Evolutionary conservation across 345 rosid species (phyloP).

Genomic region (Aquilaria yunnanensis): DNA sequence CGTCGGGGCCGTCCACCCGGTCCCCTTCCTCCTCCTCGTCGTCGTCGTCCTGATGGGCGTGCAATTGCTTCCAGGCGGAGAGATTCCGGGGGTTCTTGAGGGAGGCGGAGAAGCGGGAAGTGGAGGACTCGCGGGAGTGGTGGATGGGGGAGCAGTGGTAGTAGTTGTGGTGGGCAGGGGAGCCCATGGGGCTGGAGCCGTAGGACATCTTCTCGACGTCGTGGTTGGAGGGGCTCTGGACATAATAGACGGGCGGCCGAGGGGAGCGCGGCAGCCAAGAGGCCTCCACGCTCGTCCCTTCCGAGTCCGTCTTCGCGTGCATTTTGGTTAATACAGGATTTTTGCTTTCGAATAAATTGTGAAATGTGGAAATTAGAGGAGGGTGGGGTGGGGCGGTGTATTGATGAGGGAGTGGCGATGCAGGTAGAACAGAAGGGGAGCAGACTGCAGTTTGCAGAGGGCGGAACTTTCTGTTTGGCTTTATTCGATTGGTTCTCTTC

Average conservation of each 20-base stretch:
- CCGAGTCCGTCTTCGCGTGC: slow-evolving; percentile 95
- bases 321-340: slow-evolving; percentile 18
- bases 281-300: slow-evolving; percentile 70
- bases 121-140: slow-evolving; percentile 95
- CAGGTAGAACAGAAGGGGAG: background rate
- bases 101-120: slow-evolving; percentile 79
- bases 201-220: slow-evolving; percentile 93
- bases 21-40: slow-evolving; percentile 31
- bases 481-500: too few species aligned
- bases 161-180: slow-evolving; percentile 68
- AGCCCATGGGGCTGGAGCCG: slow-evolving; percentile 75
- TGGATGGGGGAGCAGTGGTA: slow-evolving; percentile 91
- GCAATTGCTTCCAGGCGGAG: slow-evolving; percentile 52
- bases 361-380: background rate
- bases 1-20: slow-evolving; percentile 17
- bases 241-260: slow-evolving; percentile 74
- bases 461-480: background rate
- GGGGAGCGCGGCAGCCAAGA: slow-evolving; percentile 63
- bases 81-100: slow-evolving; percentile 47
- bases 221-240: slow-evolving; percentile 94
- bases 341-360: background rate
- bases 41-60: slow-evolving; percentile 25
- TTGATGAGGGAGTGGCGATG: background rate
- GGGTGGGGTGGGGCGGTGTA: background rate
- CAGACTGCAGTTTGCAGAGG: background rate